Base-by-base conservation (phyloP, 441 rosid species). In the Erodium trifolium region DNA sequence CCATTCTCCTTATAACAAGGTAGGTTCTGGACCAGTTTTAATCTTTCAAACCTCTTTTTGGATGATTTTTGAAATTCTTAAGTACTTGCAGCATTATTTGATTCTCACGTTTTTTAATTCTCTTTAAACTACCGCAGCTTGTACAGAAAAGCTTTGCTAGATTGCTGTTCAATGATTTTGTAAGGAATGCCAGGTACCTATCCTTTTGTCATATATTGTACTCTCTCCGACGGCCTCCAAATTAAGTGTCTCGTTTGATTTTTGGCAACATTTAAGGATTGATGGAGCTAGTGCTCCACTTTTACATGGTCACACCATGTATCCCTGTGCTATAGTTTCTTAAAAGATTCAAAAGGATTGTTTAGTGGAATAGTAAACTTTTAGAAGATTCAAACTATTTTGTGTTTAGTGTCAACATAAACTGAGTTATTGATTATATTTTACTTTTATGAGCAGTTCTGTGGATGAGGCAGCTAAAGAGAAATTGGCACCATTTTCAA, bases 1-100 rank as follows among this genome's bases (percentile, higher is more conserved):
- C 75, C 99, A 95, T 82, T 95, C 99, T 69, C 98, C 99, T 12
- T 94, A 95, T 80, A 95, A 95, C 89, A 92, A 95, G 91, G 99
- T 90, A 72, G 8, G 18, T 11, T 63, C 51, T 62, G 62, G 43
- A 51, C 65, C 60, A 18, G 59, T 19, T 66, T 37, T 29, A 62
- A 68, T 34, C 55, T 37, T 37, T 2, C 7, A 45, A 65, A 45
- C 67, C 10, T 71, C 18, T 70, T 12, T 59, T 76, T 23, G 6
- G 29, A 65, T 63, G 60, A 11, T 55, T 55, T 27, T 2, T 43
- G 35, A 53, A 47, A 23, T 73, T 64, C 12, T 35, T 39, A 12
- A 43, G n/a, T 68, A 64, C 37, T 55, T 70, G 55, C 41, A 59
- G 10, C 65, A 31, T 29, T 53, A 43, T 43, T 43, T 41, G 2